These are phyloP conservation scores for Oryza officinalis DNA, from an alignment of 176 grass and related monocot species.

Conservation along the genomic window DNA sequence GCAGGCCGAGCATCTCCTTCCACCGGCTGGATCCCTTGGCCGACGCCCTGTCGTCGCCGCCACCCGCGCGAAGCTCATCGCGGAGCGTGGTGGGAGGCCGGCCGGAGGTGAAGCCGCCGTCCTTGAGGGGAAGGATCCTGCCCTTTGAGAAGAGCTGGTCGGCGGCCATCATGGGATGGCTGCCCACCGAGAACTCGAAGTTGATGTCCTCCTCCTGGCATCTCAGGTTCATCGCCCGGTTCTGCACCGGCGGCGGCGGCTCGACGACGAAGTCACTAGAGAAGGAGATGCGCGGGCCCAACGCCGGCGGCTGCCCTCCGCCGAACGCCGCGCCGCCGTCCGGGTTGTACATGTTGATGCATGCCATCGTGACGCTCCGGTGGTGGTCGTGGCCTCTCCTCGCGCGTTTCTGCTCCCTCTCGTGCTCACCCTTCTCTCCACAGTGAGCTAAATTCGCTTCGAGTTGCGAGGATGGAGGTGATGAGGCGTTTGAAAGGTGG, in stretches of 20 bases:
- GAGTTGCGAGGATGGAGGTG: background rate
- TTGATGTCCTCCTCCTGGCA: slow-evolving; percentile 68
- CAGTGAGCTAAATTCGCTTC: slow-evolving; percentile 9
- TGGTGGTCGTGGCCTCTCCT: slow-evolving; percentile 1
- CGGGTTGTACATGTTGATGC: slow-evolving; percentile 90
- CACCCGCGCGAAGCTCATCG: slow-evolving; percentile 60
- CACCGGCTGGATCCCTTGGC: slow-evolving; percentile 64
- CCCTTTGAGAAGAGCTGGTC: slow-evolving; percentile 99
- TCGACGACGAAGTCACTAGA: slow-evolving; percentile 94
- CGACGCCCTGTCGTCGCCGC: slow-evolving; percentile 32
- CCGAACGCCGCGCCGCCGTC: slow-evolving; percentile 55
- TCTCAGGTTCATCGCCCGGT: slow-evolving; percentile 51
- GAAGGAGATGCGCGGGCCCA: slow-evolving; percentile 94
- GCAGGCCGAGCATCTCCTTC: slow-evolving; percentile 82
- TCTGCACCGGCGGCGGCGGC: slow-evolving; percentile 53
- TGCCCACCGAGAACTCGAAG: slow-evolving; percentile 93
- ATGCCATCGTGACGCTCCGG: slow-evolving; percentile 54
- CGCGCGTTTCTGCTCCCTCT: slow-evolving; percentile 30
- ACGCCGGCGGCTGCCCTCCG: slow-evolving; percentile 30
- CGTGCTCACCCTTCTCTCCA: slow-evolving; percentile 16
- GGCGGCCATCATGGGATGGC: slow-evolving; percentile 90
- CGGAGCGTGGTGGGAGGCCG: slow-evolving; percentile 50
- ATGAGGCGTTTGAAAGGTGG: slow-evolving; percentile 35
- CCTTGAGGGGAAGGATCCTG: slow-evolving; percentile 80
- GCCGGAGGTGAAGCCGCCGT: slow-evolving; percentile 23